Evolutionary conservation across 164 flowering plant species (phyloP).

Genomic region (Berberis thunbergii): DNA sequence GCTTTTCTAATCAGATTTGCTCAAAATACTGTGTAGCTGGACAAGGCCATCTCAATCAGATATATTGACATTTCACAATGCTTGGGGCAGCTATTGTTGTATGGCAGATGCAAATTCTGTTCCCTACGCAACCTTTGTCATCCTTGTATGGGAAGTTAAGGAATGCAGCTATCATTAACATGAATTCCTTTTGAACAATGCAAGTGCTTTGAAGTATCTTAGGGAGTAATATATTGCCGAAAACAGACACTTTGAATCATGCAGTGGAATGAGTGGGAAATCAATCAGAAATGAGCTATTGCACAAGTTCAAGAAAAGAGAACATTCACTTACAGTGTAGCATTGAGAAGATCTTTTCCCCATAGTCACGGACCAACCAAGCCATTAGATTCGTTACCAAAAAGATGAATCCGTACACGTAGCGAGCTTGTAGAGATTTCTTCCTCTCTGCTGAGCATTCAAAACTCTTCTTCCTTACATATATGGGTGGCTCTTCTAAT

Average conservation of each 20-base stretch:
- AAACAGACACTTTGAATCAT: background rate
- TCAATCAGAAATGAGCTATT: background rate
- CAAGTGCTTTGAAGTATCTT: no score
- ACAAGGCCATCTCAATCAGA: no score
- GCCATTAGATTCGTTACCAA: slow-evolving; percentile 53
- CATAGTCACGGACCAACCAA: slow-evolving; percentile 83
- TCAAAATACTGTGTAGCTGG: no score
- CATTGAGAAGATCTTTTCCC: slow-evolving; percentile 33
- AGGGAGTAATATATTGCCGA: no score
- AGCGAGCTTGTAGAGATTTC: slow-evolving; percentile 53
- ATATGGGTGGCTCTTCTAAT: background rate
- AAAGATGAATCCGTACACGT: slow-evolving; percentile 58
- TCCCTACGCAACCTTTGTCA: no score
- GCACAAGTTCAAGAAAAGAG: background rate
- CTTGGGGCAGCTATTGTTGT: no score
- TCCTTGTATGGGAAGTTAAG: no score
- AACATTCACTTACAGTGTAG: slow-evolving; percentile 41
- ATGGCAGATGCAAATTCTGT: no score
- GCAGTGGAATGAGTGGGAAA: background rate
- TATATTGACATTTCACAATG: no score
- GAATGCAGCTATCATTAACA: no score
- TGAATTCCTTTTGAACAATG: no score
- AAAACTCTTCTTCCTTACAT: slow-evolving; percentile 13
- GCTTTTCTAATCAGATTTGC: no score
- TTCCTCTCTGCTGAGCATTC: slow-evolving; percentile 27